Base-by-base conservation (phyloP, 2,329 filamentous ascomycete genomes). In the Myotisia sp. region DNA sequence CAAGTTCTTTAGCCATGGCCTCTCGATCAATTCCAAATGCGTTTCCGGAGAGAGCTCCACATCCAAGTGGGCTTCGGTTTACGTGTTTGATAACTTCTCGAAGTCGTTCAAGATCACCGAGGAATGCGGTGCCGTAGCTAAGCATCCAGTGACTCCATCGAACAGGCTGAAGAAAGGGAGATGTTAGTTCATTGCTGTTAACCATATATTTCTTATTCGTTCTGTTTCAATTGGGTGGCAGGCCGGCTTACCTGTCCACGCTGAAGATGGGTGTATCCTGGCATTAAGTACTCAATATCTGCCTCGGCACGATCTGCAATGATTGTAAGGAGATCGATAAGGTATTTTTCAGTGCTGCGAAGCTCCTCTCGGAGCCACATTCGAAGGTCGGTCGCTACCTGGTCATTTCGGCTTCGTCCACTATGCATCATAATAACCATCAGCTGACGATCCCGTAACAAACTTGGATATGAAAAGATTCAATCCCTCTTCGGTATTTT, bases 321-420 rank as follows among this genome's bases (percentile, higher is more conserved):
- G 30, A 85, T 78, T 48, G 71, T 65, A 26, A 93, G 63, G 45
- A 92, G 70, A 36, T 72, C 68, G 27, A 73, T 64, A 3, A 93
- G 66, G 47, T 76, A 73, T 22, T 47, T 55, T 47, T 92, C 82
- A 33, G 92, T 72, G 43, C 66, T 65, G 37, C 68, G 68, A 38
- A 93, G 63, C 60, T 79, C 70, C 43, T 86, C 76, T 27, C 83
- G 70, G 42, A 92, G 61, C 84, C 84, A 94, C 55, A 93, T 65
- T 41, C 84, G 76, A 80, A 93, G 87, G 50, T 92, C 84, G 14
- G 79, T 86, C 30, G 77, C 84, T 37, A 92, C 75, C 60, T 93
- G 85, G 60, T 94, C 85, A 51, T 93, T 93, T 47, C 85, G 72
- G 55, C 79, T 86, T 34, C 86, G 77, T 27, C 78, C 78, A 2